Percentiles rank a stretch among this genome's conserved stretches.
These are phyloP conservation scores for Sugiyamaella marilandica DNA, from an alignment of 805 yeast species.

Conservation along the genomic window DNA sequence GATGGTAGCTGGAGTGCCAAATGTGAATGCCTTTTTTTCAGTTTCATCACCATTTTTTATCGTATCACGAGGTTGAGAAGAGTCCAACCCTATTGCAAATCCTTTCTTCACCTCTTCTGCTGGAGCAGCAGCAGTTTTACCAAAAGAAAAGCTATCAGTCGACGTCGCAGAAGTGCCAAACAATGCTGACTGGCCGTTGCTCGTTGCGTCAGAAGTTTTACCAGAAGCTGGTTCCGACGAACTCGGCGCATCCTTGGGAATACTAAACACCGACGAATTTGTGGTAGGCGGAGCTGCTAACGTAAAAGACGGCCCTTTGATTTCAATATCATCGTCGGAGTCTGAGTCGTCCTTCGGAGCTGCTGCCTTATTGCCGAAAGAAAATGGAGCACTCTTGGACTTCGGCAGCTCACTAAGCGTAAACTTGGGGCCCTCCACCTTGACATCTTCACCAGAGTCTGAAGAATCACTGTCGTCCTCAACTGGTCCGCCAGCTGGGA, in stretches of 20 bases:
- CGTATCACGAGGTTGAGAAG: background rate
- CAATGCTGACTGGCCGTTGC: background rate
- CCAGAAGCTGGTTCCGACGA: background rate
- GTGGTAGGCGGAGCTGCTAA: slow-evolving; percentile 45
- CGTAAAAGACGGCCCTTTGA: slow-evolving; percentile 69
- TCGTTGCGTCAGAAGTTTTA: background rate
- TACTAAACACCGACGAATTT: slow-evolving; percentile 45
- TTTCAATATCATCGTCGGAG: slow-evolving; percentile 57
- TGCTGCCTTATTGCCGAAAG: slow-evolving; percentile 18
- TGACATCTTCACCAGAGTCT: slow-evolving; percentile 7
- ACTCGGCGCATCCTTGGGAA: background rate
- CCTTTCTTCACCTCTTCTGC: background rate
- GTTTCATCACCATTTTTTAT: background rate
- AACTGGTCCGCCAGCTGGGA: background rate
- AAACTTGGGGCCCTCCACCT: slow-evolving; percentile 10
- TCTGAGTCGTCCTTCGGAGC: slow-evolving; percentile 24
- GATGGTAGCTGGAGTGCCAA: background rate
- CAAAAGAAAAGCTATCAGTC: background rate
- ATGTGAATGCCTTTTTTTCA: background rate
- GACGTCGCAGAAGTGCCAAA: slow-evolving; percentile 8
- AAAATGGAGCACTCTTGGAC: slow-evolving; percentile 36
- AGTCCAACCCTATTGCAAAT: background rate
- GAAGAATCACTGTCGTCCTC: slow-evolving; percentile 1
- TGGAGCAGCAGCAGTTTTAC: background rate
- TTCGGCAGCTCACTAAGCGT: slow-evolving; percentile 24